These are phyloP conservation scores for Ampelocalamus luodianensis DNA, from an alignment of 176 grass and related monocot genomes.

Conservation along the genomic window DNA sequence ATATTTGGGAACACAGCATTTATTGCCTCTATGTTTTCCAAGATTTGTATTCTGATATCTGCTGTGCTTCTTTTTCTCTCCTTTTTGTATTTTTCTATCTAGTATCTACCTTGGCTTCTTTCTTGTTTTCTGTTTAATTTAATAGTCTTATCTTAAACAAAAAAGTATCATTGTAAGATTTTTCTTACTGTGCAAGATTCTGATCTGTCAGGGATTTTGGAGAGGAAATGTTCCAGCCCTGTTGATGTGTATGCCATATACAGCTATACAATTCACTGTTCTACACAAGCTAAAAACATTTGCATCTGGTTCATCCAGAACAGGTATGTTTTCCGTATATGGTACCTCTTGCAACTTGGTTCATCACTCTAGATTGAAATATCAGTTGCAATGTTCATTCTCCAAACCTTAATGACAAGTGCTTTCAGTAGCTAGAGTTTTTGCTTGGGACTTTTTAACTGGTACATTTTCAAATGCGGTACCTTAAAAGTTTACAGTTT, in stretches of 20 bases:
- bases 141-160: neutral
- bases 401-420: constrained; percentile 4
- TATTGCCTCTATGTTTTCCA: neutral
- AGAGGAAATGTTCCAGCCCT: constrained; percentile 98
- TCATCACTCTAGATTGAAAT: neutral
- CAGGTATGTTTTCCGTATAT: constrained; percentile 56
- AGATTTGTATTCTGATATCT: neutral
- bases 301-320: constrained; percentile 86
- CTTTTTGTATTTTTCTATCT: neutral
- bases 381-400: constrained; percentile 12
- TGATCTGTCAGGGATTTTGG: constrained; percentile 86
- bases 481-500: neutral
- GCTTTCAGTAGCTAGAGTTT: neutral
- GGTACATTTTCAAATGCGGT: neutral
- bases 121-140: constrained; percentile 14
- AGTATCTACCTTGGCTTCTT: neutral
- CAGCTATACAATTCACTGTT: constrained; percentile 96
- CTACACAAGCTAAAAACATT: constrained; percentile 92
- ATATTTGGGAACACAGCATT: neutral
- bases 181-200: constrained; percentile 33
- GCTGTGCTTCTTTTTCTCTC: neutral
- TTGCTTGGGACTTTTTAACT: neutral
- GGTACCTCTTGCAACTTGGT: neutral
- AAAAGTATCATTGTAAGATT: neutral
- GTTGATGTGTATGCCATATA: constrained; percentile 97